Evolutionary conservation across 2,329 filamentous ascomycete genomes (phyloP).

Genomic region (Ophiostoma himal-ulmi): DNA sequence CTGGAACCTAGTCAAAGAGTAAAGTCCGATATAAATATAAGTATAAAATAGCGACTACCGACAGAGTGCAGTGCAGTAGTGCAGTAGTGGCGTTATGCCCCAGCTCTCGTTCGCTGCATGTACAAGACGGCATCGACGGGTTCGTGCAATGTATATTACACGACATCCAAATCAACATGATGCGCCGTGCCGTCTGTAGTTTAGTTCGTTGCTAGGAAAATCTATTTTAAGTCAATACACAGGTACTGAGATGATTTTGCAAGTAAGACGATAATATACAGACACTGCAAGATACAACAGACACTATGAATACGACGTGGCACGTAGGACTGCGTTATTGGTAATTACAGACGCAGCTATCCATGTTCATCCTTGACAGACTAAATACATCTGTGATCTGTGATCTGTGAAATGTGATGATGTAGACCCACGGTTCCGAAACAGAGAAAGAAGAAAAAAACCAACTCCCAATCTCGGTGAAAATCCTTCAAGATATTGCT

Average conservation of each 20-base stretch:
- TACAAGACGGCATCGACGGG: neutral
- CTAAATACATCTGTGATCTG: neutral
- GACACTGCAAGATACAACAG: neutral
- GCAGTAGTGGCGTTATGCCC: neutral
- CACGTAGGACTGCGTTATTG: conserved; percentile 10
- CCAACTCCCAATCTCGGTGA: conserved; percentile 1
- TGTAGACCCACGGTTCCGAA: neutral
- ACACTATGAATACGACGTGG: neutral
- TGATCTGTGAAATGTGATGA: neutral
- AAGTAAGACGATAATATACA: neutral
- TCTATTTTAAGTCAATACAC: neutral
- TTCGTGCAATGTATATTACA: conserved; percentile 8
- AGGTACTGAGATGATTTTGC: neutral
- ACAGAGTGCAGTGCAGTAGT: neutral
- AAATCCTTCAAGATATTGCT: no score
- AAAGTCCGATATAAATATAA: neutral
- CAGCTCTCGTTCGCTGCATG: conserved; percentile 10
- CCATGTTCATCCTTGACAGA: neutral
- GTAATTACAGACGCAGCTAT: neutral
- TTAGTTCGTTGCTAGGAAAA: neutral
- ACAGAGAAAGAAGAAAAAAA: neutral
- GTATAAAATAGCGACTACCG: neutral
- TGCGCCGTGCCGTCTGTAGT: neutral
- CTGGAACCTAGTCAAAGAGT: neutral
- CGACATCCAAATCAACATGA: neutral